phyloP scores from a whole-genome alignment of 169 alveolate genomes.

The Plasmodium yoelii region DNA sequence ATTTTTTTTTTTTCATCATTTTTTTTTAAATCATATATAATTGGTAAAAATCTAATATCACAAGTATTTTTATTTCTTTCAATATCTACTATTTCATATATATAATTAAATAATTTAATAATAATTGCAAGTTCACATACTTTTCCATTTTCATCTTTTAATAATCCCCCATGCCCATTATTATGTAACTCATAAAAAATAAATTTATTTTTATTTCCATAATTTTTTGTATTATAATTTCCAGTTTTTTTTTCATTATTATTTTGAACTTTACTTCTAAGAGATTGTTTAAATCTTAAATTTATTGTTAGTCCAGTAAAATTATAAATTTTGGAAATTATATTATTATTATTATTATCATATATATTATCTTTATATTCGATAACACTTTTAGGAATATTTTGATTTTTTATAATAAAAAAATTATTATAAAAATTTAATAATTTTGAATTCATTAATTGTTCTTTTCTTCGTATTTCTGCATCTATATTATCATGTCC shows the following conservation, averaged over 20 bases:
- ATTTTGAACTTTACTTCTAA: conserved; percentile 29
- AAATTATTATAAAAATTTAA: not conserved
- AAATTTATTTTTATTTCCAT: conserved; percentile 30
- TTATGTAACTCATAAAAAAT: conserved; percentile 31
- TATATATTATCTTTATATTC: too few relatives aligned
- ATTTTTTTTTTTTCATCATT: conserved; percentile 39
- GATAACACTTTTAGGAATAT: too few relatives aligned
- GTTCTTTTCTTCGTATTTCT: not conserved
- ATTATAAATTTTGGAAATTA: conserved; percentile 30
- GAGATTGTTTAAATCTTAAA: conserved; percentile 50
- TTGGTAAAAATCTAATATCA: conserved; percentile 55
- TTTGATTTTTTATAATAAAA: too few relatives aligned
- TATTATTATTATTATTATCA: too few relatives aligned
- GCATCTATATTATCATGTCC: not conserved
- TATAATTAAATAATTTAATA: conserved; percentile 38
- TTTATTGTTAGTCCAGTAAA: conserved; percentile 43
- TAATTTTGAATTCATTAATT: not conserved
- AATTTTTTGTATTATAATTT: not conserved
- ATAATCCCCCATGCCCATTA: conserved; percentile 58
- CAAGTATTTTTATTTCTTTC: conserved; percentile 57
- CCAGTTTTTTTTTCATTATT: not conserved
- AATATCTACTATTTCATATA: conserved; percentile 44
- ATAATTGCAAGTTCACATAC: conserved; percentile 54
- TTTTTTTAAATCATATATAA: conserved; percentile 41
- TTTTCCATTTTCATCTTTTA: conserved; percentile 63